phyloP scores from a whole-genome alignment of 1,284 basidiomycete genomes.

The Rhodotorula mucilaginosa region DNA sequence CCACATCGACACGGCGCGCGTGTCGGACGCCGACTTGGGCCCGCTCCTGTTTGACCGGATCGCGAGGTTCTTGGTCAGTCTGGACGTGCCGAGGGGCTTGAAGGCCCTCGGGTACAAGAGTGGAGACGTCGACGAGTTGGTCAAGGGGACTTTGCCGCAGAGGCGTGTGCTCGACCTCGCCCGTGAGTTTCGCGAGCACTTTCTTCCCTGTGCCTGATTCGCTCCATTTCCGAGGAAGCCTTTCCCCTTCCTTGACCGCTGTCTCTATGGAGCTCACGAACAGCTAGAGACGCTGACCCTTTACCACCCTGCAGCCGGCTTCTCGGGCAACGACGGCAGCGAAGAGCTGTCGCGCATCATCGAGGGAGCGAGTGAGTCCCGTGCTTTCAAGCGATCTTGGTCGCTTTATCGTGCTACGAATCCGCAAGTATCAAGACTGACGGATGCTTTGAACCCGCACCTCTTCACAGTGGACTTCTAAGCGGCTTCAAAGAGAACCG shows the following conservation, averaged over 20 bases:
- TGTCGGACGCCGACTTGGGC: conserved; percentile 80
- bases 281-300: not conserved
- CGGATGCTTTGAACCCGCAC: not conserved
- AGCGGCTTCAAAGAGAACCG: not conserved
- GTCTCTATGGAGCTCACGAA: too few relatives aligned
- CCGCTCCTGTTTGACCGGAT: conserved; percentile 81
- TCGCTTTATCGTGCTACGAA: not conserved
- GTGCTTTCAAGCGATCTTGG: not conserved
- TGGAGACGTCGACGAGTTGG: conserved; percentile 54
- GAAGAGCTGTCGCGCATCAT: conserved; percentile 38
- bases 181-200: conserved; percentile 53
- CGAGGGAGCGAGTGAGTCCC: conserved; percentile 31
- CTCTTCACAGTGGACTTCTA: conserved; percentile 13
- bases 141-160: conserved; percentile 84
- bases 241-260: too few relatives aligned
- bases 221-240: not conserved
- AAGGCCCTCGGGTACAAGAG: conserved; percentile 65
- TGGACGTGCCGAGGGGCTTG: conserved; percentile 84
- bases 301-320: conserved; percentile 22
- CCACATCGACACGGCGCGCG: conserved; percentile 59
- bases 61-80: conserved; percentile 78
- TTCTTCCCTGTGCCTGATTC: not conserved
- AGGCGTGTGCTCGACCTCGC: conserved; percentile 81
- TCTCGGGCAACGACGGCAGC: conserved; percentile 33
- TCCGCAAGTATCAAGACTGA: too few relatives aligned